phyloP scores from a whole-genome alignment of 768 basidiomycete species.

The Filobasidium wieringae region DNA sequence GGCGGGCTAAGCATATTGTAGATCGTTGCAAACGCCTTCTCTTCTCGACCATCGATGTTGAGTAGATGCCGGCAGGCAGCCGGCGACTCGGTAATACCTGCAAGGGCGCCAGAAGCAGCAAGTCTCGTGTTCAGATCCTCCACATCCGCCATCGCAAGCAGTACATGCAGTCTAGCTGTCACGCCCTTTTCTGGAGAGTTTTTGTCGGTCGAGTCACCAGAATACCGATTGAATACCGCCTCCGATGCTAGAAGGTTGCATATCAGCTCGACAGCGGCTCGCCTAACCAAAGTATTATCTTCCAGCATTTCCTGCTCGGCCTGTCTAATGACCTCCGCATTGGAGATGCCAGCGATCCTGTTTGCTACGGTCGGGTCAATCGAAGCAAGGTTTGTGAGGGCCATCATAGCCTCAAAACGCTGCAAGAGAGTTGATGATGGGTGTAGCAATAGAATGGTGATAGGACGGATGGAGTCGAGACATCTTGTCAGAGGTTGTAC shows the following conservation, averaged over 20 bases:
- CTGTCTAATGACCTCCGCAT: conserved; percentile 47
- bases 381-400: conserved; percentile 85
- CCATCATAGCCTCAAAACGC: conserved; percentile 88
- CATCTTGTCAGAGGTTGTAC: conserved; percentile 57
- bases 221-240: conserved; percentile 61
- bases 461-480: conserved; percentile 71
- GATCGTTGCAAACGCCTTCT: conserved; percentile 50
- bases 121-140: conserved; percentile 72
- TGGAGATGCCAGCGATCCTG: conserved; percentile 46
- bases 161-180: conserved; percentile 51
- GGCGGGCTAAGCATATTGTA: conserved; percentile 48
- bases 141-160: conserved; percentile 74
- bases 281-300: conserved; percentile 65
- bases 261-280: conserved; percentile 79
- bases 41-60: conserved; percentile 38
- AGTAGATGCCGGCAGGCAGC: conserved; percentile 54
- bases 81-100: conserved; percentile 57
- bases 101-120: conserved; percentile 84
- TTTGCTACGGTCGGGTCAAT: conserved; percentile 54
- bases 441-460: conserved; percentile 61
- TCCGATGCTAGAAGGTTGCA: conserved; percentile 83
- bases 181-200: conserved; percentile 24
- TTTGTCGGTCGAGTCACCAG: conserved; percentile 25
- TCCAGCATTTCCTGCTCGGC: conserved; percentile 43
- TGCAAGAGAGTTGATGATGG: conserved; percentile 61